These are phyloP conservation scores for Auriscalpium microsporum DNA, from an alignment of 768 basidiomycete species.

Conservation along the genomic window DNA sequence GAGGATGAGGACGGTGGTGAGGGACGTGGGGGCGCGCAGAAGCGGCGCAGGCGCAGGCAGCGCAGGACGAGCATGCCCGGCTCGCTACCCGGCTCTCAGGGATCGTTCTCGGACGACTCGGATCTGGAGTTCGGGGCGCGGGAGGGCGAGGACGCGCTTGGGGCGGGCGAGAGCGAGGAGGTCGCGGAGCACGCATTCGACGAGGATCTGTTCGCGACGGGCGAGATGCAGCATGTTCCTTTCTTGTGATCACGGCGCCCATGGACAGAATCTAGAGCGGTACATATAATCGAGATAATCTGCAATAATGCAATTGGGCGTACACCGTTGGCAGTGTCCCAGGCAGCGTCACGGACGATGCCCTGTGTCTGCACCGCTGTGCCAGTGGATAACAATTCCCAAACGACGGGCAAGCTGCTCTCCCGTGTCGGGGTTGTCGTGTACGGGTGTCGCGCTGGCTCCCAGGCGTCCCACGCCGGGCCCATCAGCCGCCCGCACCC, in stretches of 20 bases:
- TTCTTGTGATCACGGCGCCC: constrained; percentile 35
- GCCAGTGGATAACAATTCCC: too few species aligned
- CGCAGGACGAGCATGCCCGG: constrained; percentile 87
- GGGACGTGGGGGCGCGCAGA: constrained; percentile 21
- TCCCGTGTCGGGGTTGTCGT: too few species aligned
- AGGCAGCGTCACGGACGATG: too few species aligned
- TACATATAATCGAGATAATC: neutral
- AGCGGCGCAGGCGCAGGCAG: constrained; percentile 37
- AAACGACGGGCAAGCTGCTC: too few species aligned
- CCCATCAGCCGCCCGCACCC: too few species aligned
- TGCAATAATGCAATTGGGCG: too few species aligned
- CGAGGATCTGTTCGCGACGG: constrained; percentile 70
- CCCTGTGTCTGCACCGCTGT: too few species aligned
- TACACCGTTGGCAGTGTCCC: too few species aligned
- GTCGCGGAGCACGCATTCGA: constrained; percentile 70
- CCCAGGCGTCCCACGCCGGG: too few species aligned
- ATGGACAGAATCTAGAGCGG: neutral
- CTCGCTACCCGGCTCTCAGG: constrained; percentile 38
- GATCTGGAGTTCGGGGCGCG: constrained; percentile 30
- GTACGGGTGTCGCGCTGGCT: too few species aligned
- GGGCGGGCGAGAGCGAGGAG: constrained; percentile 42
- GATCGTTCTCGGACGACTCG: constrained; percentile 32
- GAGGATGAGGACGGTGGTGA: constrained; percentile 33
- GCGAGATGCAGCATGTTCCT: constrained; percentile 75
- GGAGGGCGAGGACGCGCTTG: constrained; percentile 21